Conservation (phyloP, 1,284 basidiomycete species). For the Rhodotorula sp. region DNA sequence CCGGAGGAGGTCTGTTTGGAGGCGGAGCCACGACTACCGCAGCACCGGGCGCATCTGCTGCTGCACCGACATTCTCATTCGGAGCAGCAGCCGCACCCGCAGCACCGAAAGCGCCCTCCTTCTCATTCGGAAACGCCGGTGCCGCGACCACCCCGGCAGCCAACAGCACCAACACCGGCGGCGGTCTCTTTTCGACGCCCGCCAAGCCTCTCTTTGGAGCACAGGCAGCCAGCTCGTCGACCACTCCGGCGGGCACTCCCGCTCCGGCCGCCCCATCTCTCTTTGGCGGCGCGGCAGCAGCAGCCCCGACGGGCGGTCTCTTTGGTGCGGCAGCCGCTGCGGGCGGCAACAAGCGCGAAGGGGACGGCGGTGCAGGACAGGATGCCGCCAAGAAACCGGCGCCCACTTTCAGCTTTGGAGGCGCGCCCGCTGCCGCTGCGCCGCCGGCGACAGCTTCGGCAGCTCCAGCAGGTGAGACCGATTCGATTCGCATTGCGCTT, state of each 20-base stretch:
- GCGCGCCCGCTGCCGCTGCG: neutral
- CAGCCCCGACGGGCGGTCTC: conserved; percentile 8
- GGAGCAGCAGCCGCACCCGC: conserved; percentile 36
- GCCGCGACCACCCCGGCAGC: conserved; percentile 2
- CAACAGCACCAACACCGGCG: conserved; percentile 37
- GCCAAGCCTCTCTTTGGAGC: conserved; percentile 20
- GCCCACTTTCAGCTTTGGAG: conserved; percentile 23
- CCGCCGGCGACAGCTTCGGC: conserved; percentile 33
- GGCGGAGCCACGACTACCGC: neutral
- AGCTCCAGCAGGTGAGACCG: conserved; percentile 18
- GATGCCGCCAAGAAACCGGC: conserved; percentile 31
- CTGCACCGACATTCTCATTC: conserved; percentile 47
- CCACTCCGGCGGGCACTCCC: conserved; percentile 31
- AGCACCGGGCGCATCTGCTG: conserved; percentile 32
- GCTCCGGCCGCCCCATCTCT: conserved; percentile 21
- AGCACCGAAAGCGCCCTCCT: conserved; percentile 34
- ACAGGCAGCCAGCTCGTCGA: conserved; percentile 6
- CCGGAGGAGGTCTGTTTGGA: conserved; percentile 26
- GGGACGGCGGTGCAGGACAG: conserved; percentile 1
- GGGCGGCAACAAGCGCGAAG: conserved; percentile 25
- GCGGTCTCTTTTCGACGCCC: conserved; percentile 35
- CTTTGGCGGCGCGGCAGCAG: conserved; percentile 15
- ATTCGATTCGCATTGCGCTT: neutral
- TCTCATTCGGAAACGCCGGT: conserved; percentile 32
- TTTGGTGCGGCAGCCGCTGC: conserved; percentile 16